A percentile compares a stretch with the other conserved stretches of the same genome.
Evolutionary conservation across 2,329 filamentous ascomycete genomes (phyloP).

Genomic region (Pseudocercospora fuligena): DNA sequence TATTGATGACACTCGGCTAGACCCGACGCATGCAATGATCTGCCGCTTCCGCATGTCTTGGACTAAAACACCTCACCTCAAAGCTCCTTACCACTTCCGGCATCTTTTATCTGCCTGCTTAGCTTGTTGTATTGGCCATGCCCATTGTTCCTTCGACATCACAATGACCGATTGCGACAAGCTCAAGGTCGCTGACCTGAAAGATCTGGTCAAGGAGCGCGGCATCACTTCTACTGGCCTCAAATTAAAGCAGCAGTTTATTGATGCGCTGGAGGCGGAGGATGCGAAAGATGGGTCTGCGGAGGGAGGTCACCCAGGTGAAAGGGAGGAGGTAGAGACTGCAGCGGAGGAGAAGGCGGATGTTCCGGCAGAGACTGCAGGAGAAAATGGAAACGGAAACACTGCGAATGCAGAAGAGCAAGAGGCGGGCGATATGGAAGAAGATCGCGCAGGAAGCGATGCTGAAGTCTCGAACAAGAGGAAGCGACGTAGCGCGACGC

Average conservation of each 20-base stretch:
- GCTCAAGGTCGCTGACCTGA: conserved; percentile 53
- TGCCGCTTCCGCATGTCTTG: not conserved
- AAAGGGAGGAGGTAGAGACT: conserved; percentile 8
- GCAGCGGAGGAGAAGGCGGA: conserved; percentile 9
- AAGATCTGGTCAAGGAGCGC: conserved; percentile 52
- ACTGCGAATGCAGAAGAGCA: conserved; percentile 7
- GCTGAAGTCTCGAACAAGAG: conserved; percentile 35
- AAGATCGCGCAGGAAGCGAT: conserved; percentile 21
- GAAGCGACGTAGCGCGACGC: conserved; percentile 39
- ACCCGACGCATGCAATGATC: not conserved
- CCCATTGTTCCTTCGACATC: not conserved
- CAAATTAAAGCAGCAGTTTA: conserved; percentile 54
- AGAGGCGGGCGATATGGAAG: conserved; percentile 10
- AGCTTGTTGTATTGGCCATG: not conserved
- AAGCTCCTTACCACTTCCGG: conserved; percentile 1
- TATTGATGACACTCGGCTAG: not conserved
- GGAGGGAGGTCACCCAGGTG: conserved; percentile 11
- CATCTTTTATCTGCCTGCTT: not conserved
- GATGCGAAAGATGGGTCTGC: conserved; percentile 32
- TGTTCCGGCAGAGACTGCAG: conserved; percentile 8
- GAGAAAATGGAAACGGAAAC: conserved; percentile 10
- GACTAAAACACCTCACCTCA: not conserved
- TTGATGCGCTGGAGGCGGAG: conserved; percentile 50
- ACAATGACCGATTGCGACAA: conserved; percentile 50
- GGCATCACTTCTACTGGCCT: conserved; percentile 52